phyloP scores from a whole-genome alignment of 345 rosid species.

The Tarenaya hassleriana region DNA sequence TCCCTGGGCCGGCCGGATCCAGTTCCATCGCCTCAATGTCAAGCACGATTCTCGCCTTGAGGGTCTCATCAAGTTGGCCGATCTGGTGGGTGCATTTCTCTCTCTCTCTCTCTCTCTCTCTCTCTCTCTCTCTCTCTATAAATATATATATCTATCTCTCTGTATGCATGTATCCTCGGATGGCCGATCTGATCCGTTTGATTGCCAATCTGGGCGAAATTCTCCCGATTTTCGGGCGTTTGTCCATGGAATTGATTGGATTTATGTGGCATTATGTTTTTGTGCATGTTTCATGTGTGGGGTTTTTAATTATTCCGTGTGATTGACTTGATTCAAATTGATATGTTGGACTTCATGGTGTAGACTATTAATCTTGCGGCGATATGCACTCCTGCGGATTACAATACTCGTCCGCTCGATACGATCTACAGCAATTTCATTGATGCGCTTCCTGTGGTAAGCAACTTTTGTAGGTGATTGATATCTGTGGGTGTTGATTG shows the following conservation, averaged over 20 bases:
- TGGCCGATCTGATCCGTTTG: slow-evolving; percentile 19
- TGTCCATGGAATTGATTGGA: too few relatives aligned
- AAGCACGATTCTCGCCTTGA: slow-evolving; percentile 93
- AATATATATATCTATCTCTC: too few relatives aligned
- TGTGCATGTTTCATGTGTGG: too few relatives aligned
- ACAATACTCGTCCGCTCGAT: slow-evolving; percentile 94
- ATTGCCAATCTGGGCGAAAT: too few relatives aligned
- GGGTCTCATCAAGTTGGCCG: slow-evolving; percentile 91
- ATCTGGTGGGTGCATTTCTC: slow-evolving; percentile 65
- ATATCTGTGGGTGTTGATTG: neutral
- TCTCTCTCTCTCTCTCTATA: too few relatives aligned
- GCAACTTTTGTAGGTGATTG: slow-evolving; percentile 16
- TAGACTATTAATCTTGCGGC: slow-evolving; percentile 94
- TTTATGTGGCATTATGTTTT: too few relatives aligned
- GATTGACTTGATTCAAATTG: neutral
- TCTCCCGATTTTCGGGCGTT: too few relatives aligned
- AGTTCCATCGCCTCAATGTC: slow-evolving; percentile 92
- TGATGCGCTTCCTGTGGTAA: slow-evolving; percentile 97
- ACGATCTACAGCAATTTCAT: slow-evolving; percentile 97
- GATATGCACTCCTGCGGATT: too few relatives aligned
- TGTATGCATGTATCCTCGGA: neutral
- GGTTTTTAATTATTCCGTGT: neutral
- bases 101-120: neutral
- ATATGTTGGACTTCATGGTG: slow-evolving; percentile 3
- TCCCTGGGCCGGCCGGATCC: slow-evolving; percentile 71